Percentiles rank a stretch among this genome's conserved stretches.
phyloP scores from a whole-genome alignment of 345 rosid species.

The Brassica juncea region DNA sequence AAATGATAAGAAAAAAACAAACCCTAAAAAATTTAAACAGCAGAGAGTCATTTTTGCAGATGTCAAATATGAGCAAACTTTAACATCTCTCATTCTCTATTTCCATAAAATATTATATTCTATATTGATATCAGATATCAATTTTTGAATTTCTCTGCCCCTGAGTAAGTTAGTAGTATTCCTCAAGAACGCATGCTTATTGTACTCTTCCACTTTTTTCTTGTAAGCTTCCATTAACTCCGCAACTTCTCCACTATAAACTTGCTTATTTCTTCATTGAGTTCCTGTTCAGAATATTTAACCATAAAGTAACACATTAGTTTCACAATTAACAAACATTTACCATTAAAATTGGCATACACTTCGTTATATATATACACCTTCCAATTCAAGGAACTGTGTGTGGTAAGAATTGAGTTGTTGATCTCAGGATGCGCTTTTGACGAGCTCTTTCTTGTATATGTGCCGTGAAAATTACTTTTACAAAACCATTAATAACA shows the following conservation, averaged over 20 bases:
- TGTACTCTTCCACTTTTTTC: constrained; percentile 75
- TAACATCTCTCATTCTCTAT: constrained; percentile 32
- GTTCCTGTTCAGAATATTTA: constrained; percentile 48
- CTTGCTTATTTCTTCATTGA: constrained; percentile 65
- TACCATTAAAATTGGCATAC: too few relatives aligned
- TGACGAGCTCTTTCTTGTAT: too few relatives aligned
- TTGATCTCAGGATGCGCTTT: too few relatives aligned
- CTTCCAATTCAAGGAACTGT: too few relatives aligned
- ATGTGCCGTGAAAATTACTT: too few relatives aligned
- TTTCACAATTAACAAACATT: not conserved
- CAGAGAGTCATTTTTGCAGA: constrained; percentile 3
- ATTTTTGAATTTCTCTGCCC: too few relatives aligned
- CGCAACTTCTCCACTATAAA: constrained; percentile 65
- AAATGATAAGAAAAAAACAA: not conserved
- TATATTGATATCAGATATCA: too few relatives aligned
- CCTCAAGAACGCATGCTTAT: constrained; percentile 17
- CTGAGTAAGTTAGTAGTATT: not conserved
- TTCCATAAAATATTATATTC: too few relatives aligned
- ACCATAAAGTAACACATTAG: not conserved
- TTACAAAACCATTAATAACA: too few relatives aligned
- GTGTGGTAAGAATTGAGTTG: too few relatives aligned
- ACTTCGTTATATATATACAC: too few relatives aligned
- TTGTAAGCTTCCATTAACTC: constrained; percentile 78
- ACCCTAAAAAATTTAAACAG: not conserved
- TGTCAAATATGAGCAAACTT: constrained; percentile 34